A percentile compares a stretch with the other conserved stretches of the same genome.
These are phyloP conservation scores for Vitis hybrid DNA, from an alignment of 177 flowering plant genomes.

Conservation along the genomic window DNA sequence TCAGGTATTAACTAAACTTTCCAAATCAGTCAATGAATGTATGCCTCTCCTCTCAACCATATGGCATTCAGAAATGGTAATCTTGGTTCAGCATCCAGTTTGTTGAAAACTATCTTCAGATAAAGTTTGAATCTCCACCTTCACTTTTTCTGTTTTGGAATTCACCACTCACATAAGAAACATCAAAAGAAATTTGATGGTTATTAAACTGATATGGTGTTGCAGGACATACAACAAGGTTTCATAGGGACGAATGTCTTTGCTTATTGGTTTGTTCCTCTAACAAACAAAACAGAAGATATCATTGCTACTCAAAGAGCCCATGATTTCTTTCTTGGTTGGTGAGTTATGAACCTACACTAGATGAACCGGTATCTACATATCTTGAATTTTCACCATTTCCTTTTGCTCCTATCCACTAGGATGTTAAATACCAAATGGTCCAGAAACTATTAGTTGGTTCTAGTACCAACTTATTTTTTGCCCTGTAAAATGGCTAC, in stretches of 20 bases:
- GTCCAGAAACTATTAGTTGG: too few species aligned
- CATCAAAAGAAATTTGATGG: background rate
- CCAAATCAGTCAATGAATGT: too few species aligned
- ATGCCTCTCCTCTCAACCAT: background rate
- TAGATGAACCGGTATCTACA: too few species aligned
- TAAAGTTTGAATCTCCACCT: slow-evolving; percentile 42
- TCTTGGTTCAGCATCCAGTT: too few species aligned
- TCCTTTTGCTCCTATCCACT: background rate
- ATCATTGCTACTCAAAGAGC: slow-evolving; percentile 51
- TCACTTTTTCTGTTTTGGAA: background rate
- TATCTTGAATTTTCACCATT: too few species aligned
- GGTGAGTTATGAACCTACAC: slow-evolving; percentile 30
- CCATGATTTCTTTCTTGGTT: slow-evolving; percentile 52
- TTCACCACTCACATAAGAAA: background rate
- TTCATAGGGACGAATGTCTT: slow-evolving; percentile 45
- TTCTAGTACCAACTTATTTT: background rate
- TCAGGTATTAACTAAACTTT: slow-evolving; percentile 27
- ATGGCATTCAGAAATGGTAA: too few species aligned
- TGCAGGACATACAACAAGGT: slow-evolving; percentile 65
- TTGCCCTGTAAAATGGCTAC: too few species aligned
- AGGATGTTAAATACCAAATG: too few species aligned
- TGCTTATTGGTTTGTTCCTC: slow-evolving; percentile 28
- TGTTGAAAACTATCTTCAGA: background rate
- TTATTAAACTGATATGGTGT: background rate
- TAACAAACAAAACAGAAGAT: slow-evolving; percentile 47